Evolutionary conservation across 768 basidiomycete species (phyloP).

Genomic region (Hericium rajendrae): DNA sequence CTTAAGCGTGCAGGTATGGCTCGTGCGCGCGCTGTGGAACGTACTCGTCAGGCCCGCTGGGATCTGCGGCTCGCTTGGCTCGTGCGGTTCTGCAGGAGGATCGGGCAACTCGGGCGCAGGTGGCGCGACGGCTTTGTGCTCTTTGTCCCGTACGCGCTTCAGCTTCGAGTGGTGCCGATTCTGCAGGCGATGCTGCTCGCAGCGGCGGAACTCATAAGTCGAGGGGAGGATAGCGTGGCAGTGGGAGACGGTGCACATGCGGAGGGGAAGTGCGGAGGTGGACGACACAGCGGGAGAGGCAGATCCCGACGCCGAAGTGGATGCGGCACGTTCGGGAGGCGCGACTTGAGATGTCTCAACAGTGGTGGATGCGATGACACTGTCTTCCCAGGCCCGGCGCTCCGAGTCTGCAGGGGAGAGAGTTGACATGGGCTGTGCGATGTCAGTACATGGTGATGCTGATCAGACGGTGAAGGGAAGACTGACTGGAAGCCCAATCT

Average conservation of each 20-base stretch:
- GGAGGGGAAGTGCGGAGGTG: conserved; percentile 23
- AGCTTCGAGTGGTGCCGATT: conserved; percentile 43
- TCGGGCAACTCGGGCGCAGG: not conserved
- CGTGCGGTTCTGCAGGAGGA: not conserved
- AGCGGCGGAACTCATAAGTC: conserved; percentile 40
- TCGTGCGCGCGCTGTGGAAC: conserved; percentile 15
- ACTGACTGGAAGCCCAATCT: conserved; percentile 30
- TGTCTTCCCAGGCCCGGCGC: conserved; percentile 15
- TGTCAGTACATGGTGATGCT: not conserved
- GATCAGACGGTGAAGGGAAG: not conserved
- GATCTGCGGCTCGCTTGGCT: conserved; percentile 15
- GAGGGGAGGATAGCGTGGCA: conserved; percentile 42
- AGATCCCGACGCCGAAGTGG: too few relatives aligned
- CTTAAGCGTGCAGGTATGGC: conserved; percentile 30
- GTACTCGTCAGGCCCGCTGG: conserved; percentile 20
- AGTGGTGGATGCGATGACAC: not conserved
- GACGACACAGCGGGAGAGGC: not conserved
- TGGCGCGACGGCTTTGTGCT: conserved; percentile 25
- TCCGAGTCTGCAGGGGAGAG: conserved; percentile 10
- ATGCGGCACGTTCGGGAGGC: too few relatives aligned
- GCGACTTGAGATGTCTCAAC: too few relatives aligned
- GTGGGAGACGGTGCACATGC: conserved; percentile 51
- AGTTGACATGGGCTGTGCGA: conserved; percentile 26
- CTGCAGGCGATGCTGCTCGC: conserved; percentile 47
- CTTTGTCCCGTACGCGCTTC: conserved; percentile 42